Conservation (phyloP, 305 asterid species). For the Fraxinus angustifolia region DNA sequence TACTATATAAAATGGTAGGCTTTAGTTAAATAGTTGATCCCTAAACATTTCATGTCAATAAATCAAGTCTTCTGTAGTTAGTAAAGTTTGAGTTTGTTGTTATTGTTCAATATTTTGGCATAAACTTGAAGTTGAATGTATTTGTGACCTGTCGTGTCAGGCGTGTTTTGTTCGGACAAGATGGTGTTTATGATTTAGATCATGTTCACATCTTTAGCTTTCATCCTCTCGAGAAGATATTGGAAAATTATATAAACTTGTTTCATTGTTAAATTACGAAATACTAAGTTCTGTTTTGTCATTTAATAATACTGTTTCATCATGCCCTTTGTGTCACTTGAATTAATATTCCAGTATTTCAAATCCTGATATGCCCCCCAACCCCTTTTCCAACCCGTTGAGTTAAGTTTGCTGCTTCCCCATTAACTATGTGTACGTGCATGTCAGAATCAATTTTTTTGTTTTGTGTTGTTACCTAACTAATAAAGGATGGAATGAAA, state of each 20-base stretch:
- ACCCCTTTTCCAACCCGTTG: not conserved
- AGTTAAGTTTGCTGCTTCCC: not conserved
- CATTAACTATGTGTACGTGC: not conserved
- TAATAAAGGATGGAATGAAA: not conserved
- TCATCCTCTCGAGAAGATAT: not conserved
- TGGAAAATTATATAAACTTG: not conserved
- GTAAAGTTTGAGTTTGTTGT: not conserved
- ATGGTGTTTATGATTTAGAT: not conserved
- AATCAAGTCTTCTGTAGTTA: not conserved
- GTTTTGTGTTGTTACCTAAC: not conserved
- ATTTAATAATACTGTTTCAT: not conserved
- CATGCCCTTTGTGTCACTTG: not conserved
- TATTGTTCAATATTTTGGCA: not conserved
- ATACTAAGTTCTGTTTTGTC: not conserved
- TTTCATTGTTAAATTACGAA: not conserved
- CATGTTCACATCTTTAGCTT: slow-evolving; percentile 6
- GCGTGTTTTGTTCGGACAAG: not conserved
- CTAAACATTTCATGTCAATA: not conserved
- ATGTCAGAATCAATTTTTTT: not conserved
- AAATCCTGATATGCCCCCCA: not conserved
- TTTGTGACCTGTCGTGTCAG: slow-evolving; percentile 1
- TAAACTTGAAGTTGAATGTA: slow-evolving; percentile 7
- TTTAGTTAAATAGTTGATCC: slow-evolving; percentile 16
- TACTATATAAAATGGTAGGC: not conserved
- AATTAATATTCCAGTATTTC: not conserved